Evolutionary conservation across 148 eudicot species (phyloP).

Genomic region (Dianthus caryophyllus): DNA sequence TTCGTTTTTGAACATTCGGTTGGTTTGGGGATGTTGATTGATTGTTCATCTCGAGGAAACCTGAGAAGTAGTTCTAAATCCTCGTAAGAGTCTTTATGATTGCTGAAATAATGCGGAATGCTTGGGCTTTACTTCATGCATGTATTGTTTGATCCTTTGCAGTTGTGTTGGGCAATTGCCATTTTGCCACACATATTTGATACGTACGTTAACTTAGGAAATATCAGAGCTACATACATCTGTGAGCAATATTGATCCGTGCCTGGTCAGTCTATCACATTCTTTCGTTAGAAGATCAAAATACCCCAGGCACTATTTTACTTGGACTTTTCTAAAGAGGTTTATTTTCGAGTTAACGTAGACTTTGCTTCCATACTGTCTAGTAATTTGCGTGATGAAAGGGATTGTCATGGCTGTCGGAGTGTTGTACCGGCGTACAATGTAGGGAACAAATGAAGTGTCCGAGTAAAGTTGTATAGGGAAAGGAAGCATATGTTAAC

Average conservation of each 20-base stretch:
- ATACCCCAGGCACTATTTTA: background rate
- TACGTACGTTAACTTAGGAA: background rate
- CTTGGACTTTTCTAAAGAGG: background rate
- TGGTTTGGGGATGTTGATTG: background rate
- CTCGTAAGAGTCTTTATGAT: background rate
- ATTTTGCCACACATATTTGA: background rate
- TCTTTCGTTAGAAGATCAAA: background rate
- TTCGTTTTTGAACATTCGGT: conserved; percentile 2
- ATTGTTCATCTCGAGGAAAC: background rate
- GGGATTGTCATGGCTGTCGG: background rate
- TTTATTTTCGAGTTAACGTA: background rate
- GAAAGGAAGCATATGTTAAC: background rate
- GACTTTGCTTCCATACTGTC: background rate
- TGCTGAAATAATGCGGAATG: background rate
- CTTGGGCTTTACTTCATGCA: background rate
- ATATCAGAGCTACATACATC: background rate
- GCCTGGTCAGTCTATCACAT: background rate
- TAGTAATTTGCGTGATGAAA: background rate
- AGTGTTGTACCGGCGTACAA: background rate
- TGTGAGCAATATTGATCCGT: background rate
- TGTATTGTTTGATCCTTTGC: background rate
- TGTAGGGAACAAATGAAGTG: background rate
- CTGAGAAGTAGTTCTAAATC: background rate
- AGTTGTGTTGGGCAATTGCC: background rate
- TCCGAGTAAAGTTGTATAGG: background rate